A percentile compares a stretch with the other conserved stretches of the same genome.
These are phyloP conservation scores for Clonostachys byssicola DNA, from an alignment of 2,329 filamentous ascomycete species.

Conservation along the genomic window DNA sequence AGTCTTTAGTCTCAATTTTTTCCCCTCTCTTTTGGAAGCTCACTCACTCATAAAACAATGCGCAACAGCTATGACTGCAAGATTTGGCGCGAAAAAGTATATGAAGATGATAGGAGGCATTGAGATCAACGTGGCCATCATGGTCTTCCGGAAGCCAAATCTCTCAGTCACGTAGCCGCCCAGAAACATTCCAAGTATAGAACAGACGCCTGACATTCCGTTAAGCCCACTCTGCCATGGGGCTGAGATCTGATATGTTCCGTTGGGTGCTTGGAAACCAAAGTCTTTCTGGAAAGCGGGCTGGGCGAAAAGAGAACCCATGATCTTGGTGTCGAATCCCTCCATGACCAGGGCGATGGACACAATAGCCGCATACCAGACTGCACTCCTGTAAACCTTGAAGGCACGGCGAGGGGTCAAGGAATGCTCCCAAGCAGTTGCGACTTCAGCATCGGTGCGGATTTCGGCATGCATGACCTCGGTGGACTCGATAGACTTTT, in stretches of 20 bases:
- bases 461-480: background rate
- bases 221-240: slow-evolving; percentile 35
- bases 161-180: slow-evolving; percentile 32
- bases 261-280: slow-evolving; percentile 2
- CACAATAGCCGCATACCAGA: slow-evolving; percentile 20
- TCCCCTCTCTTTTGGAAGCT: no score
- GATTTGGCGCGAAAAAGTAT: slow-evolving; percentile 21
- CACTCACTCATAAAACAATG: slow-evolving; percentile 21
- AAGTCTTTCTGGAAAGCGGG: slow-evolving; percentile 22
- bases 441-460: background rate
- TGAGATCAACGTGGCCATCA: slow-evolving; percentile 23
- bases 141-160: slow-evolving; percentile 25
- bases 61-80: slow-evolving; percentile 15
- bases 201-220: slow-evolving; percentile 29
- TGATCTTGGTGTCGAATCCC: slow-evolving; percentile 8
- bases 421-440: slow-evolving; percentile 11
- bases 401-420: slow-evolving; percentile 12
- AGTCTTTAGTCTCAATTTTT: background rate
- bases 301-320: slow-evolving; percentile 22
- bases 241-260: slow-evolving; percentile 12
- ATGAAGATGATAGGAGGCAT: slow-evolving; percentile 27
- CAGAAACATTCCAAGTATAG: slow-evolving; percentile 32
- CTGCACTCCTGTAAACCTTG: slow-evolving; percentile 17
- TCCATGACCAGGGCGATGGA: slow-evolving; percentile 4
- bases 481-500: background rate